Conservation (phyloP, 192 early-diverging fungal genomes). For the Cetraspora pellucida region DNA sequence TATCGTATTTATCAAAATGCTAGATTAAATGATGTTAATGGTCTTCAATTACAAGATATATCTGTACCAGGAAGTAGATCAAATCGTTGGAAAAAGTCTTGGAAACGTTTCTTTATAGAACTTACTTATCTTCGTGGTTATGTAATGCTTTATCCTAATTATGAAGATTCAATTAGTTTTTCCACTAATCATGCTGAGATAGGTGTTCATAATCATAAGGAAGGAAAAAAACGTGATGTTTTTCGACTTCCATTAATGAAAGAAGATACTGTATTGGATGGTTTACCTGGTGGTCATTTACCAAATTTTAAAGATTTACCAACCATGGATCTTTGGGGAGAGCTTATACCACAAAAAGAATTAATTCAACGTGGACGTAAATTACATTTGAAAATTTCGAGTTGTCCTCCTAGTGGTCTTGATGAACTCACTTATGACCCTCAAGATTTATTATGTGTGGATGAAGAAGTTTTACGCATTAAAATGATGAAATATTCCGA, state of each 20-base stretch:
- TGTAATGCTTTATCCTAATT: slow-evolving; percentile 67
- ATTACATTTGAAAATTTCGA: too few relatives aligned
- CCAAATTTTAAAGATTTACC: slow-evolving; percentile 54
- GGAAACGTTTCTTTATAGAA: slow-evolving; percentile 66
- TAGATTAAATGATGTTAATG: slow-evolving; percentile 51
- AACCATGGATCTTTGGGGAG: slow-evolving; percentile 58
- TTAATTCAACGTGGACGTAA: slow-evolving; percentile 50
- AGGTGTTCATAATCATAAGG: slow-evolving; percentile 53
- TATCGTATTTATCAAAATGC: slow-evolving; percentile 58
- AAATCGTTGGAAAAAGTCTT: slow-evolving; percentile 64
- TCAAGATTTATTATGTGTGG: too few relatives aligned
- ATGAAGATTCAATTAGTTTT: slow-evolving; percentile 56
- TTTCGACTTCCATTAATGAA: slow-evolving; percentile 63
- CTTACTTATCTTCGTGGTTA: slow-evolving; percentile 63
- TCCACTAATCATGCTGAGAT: slow-evolving; percentile 66
- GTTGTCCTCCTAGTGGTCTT: too few relatives aligned
- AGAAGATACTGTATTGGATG: slow-evolving; percentile 47
- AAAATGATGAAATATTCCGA: too few relatives aligned
- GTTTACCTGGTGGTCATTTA: slow-evolving; percentile 52
- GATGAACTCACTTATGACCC: too few relatives aligned
- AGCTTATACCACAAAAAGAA: slow-evolving; percentile 46
- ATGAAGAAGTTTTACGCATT: too few relatives aligned
- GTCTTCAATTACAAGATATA: slow-evolving; percentile 50
- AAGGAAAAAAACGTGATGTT: too few relatives aligned
- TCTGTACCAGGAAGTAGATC: slow-evolving; percentile 56